Percentiles rank a stretch among this genome's conserved stretches.
phyloP scores from a whole-genome alignment of 2,329 filamentous ascomycete genomes.

The Neoascochyta sp. region DNA sequence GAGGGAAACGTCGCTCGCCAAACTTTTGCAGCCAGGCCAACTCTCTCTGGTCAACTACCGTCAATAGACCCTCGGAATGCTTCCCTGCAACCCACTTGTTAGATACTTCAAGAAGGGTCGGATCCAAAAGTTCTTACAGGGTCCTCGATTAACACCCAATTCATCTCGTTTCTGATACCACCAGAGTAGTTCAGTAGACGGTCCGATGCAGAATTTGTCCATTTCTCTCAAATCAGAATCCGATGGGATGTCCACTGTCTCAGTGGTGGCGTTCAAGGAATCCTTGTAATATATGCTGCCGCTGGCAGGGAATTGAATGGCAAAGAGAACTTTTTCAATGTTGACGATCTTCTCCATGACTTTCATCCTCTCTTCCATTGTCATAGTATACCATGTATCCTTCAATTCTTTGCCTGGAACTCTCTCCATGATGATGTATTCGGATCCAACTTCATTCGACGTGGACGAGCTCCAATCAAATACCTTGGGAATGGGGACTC shows the following conservation, averaged over 20 bases:
- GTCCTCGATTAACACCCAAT: constrained; percentile 19
- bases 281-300: constrained; percentile 23
- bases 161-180: constrained; percentile 17
- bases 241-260: constrained; percentile 11
- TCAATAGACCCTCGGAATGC: too few relatives aligned
- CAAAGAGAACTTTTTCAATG: constrained; percentile 20
- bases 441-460: constrained; percentile 21
- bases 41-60: constrained; percentile 26
- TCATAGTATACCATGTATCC: constrained; percentile 18
- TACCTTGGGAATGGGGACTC: constrained; percentile 23
- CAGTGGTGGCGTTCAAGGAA: constrained; percentile 7
- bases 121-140: constrained; percentile 24
- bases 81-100: too few relatives aligned
- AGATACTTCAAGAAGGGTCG: too few relatives aligned
- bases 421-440: constrained; percentile 35
- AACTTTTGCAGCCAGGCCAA: constrained; percentile 19
- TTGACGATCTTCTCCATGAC: constrained; percentile 16
- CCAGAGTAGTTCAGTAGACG: constrained; percentile 15
- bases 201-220: constrained; percentile 20
- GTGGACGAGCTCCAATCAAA: constrained; percentile 17
- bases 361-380: constrained; percentile 16
- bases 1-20: constrained; percentile 18
- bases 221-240: too few relatives aligned
- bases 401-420: constrained; percentile 17
- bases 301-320: constrained; percentile 15